phyloP scores from a whole-genome alignment of 257 asterid species.

The Thymus mandschuricus region DNA sequence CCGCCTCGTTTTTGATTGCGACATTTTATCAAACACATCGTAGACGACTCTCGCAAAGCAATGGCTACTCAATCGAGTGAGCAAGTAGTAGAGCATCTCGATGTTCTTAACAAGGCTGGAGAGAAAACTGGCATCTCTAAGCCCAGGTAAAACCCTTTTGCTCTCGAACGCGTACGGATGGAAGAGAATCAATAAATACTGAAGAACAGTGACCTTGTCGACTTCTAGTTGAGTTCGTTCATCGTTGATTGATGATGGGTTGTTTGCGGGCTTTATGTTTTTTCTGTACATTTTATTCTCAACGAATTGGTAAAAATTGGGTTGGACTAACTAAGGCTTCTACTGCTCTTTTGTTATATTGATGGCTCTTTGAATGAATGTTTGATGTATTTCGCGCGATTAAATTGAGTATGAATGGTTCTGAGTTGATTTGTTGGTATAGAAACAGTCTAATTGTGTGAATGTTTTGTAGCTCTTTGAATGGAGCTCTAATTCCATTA shows the following conservation, averaged over 20 bases:
- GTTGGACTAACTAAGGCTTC: neutral
- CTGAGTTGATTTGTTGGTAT: neutral
- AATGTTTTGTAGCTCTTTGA: neutral
- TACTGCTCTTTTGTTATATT: neutral
- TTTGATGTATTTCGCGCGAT: constrained; percentile 5
- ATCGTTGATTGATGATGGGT: neutral
- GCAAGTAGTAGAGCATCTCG: constrained; percentile 66
- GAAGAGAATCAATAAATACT: neutral
- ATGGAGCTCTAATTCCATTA: neutral
- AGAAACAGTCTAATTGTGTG: neutral
- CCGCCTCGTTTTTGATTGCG: no score
- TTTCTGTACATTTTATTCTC: neutral
- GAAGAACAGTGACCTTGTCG: neutral
- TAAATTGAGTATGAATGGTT: neutral
- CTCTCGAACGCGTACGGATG: neutral
- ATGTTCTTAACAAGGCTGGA: constrained; percentile 76
- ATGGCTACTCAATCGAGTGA: constrained; percentile 33
- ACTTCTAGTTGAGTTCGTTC: neutral
- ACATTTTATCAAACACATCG: neutral
- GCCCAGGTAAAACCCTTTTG: constrained; percentile 63
- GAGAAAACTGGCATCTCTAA: constrained; percentile 77
- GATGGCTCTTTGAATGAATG: neutral
- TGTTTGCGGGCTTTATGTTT: neutral
- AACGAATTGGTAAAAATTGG: neutral
- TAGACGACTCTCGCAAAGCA: constrained; percentile 9